Conservation (phyloP, 2,329 filamentous ascomycete genomes). For the Herpomyces periplanetae region DNA sequence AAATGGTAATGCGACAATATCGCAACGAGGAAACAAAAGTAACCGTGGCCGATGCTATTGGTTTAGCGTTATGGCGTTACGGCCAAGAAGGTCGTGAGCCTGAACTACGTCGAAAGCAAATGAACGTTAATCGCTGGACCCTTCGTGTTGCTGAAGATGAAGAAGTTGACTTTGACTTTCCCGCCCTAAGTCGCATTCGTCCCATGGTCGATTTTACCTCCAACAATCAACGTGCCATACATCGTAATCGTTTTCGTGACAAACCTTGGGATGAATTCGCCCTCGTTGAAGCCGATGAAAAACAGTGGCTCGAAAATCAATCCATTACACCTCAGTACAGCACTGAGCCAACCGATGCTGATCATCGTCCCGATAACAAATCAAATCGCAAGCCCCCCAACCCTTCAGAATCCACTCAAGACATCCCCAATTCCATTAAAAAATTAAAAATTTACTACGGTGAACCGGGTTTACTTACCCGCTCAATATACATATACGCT, state of each 20-base stretch:
- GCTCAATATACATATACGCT: constrained; percentile 29
- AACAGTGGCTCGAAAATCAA: constrained; percentile 27
- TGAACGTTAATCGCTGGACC: constrained; percentile 45
- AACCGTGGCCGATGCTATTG: constrained; percentile 42
- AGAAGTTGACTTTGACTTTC: constrained; percentile 52
- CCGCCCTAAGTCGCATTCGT: constrained; percentile 30
- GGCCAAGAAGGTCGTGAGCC: constrained; percentile 35
- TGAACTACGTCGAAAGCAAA: constrained; percentile 18
- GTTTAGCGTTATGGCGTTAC: constrained; percentile 35
- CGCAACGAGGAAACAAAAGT: constrained; percentile 28
- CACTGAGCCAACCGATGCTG: constrained; percentile 10
- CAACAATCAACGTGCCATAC: constrained; percentile 28
- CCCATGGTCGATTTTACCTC: constrained; percentile 35
- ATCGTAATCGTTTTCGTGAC: constrained; percentile 23
- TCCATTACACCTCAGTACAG: constrained; percentile 23
- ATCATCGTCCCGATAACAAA: constrained; percentile 4
- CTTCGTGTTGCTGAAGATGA: constrained; percentile 48
- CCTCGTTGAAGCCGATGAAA: constrained; percentile 26
- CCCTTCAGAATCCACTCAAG: constrained; percentile 2
- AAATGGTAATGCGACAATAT: constrained; percentile 27
- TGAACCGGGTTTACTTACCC: constrained; percentile 24
- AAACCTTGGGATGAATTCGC: constrained; percentile 52
- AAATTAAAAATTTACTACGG: constrained; percentile 30
- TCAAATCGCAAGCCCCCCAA: constrained; percentile 5
- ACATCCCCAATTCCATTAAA: constrained; percentile 20